Conservation (phyloP, 495 filamentous ascomycete genomes). For the Aspergillus wentii region DNA sequence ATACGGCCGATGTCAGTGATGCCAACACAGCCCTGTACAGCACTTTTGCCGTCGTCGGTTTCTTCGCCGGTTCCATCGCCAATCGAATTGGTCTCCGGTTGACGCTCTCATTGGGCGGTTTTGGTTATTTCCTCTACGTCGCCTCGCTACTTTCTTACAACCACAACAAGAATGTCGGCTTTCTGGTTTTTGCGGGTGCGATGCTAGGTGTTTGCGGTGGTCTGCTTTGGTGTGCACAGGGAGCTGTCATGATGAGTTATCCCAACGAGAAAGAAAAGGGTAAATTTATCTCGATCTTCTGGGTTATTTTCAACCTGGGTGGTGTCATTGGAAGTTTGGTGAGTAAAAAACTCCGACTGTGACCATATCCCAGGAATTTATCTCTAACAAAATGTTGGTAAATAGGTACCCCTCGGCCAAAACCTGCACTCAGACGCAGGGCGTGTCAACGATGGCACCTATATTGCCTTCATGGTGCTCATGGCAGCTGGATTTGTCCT, state of each 20-base stretch:
- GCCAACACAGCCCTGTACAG: slow-evolving; percentile 72
- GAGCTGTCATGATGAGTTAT: slow-evolving; percentile 94
- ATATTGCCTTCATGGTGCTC: slow-evolving; percentile 84
- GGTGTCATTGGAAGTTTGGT: slow-evolving; percentile 85
- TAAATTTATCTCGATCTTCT: slow-evolving; percentile 84
- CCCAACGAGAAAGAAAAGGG: slow-evolving; percentile 79
- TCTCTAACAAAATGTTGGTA: too few species aligned
- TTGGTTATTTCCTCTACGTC: slow-evolving; percentile 84
- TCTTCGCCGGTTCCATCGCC: slow-evolving; percentile 77
- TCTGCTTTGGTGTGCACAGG: slow-evolving; percentile 87
- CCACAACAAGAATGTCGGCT: slow-evolving; percentile 61
- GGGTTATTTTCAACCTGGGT: slow-evolving; percentile 93
- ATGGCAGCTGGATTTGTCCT: slow-evolving; percentile 73
- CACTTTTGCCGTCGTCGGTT: slow-evolving; percentile 81
- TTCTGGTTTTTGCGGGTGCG: slow-evolving; percentile 53
- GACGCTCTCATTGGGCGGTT: slow-evolving; percentile 73
- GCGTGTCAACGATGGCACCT: slow-evolving; percentile 77
- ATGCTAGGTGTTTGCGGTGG: slow-evolving; percentile 72
- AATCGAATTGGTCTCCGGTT: slow-evolving; percentile 70
- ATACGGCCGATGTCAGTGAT: slow-evolving; percentile 59
- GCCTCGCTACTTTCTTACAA: slow-evolving; percentile 77
- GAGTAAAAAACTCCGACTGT: slow-evolving; percentile 16
- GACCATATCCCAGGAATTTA: too few species aligned
- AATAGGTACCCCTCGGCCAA: slow-evolving; percentile 76
- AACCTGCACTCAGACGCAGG: slow-evolving; percentile 62